Evolutionary conservation across 2,329 filamentous ascomycete species (phyloP), one percentile per base, ranked within the genome.

Genomic region (Torrubiellomyces zombiae): DNA sequence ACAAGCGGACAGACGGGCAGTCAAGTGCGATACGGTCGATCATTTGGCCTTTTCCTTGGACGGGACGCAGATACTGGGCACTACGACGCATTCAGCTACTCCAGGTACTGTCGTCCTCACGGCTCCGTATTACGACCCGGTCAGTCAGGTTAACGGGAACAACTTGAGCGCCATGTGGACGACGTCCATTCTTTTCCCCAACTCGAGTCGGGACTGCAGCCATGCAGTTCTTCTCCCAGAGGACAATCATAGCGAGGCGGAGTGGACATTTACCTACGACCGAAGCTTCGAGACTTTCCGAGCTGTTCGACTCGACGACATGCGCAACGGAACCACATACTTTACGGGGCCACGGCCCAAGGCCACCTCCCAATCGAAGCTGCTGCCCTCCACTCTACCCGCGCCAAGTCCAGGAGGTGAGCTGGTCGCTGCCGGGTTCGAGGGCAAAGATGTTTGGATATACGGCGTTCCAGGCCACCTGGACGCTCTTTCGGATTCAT

Each of bases 151-250:
- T 33, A 63, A 58, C 9, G 71, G 75, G 30, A 69, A 79, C 29
- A 65, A 72, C 32, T 63, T 82, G 32, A 77, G 74, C 43, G 67
- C 74, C 14, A 63, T 86, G 41, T 89, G 80, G 80, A 86, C 80
- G 6, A 82, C 78, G 1, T 83, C 82, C 17, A 85, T 89, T 22
- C 54, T 89, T 3, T 86, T 86, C 28, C 79, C 80, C 4, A 80
- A 83, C 37, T 75, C 71, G n/a, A 81, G 74, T 36, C 67, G 71
- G 24, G 75, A 80, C 35, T 83, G 77, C 42, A 82, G 75, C 36
- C 77, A 85, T 48, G 76, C 77, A 12, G 71, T 77, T 2, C 48
- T 86, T 22, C 54, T 86, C 10, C 67, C 70, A 35, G 58, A 69
- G 31, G 64, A 63, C 4, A 56, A 52, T 24, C 53, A 65, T 19